Conservation (phyloP, 306 rosid species). For the Vigna nakashimae region DNA sequence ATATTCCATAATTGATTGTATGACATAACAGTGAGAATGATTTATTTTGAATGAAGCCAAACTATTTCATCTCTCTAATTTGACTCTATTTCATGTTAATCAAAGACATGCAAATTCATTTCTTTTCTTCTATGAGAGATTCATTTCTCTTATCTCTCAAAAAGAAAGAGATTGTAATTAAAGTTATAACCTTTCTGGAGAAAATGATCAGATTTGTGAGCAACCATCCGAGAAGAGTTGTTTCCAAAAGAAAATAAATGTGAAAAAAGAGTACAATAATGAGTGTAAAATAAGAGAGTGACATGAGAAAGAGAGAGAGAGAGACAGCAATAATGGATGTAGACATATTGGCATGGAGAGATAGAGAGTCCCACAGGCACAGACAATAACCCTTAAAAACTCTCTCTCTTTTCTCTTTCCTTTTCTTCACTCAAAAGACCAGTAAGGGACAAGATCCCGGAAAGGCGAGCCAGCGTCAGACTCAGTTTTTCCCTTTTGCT, state of each 20-base stretch:
- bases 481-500: constrained; percentile 34
- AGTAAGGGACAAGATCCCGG: constrained; percentile 63
- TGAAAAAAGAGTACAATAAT: background rate
- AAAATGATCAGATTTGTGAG: background rate
- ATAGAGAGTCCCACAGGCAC: constrained; percentile 3
- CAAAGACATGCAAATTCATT: too few relatives aligned
- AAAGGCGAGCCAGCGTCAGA: constrained; percentile 57
- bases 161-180: too few relatives aligned
- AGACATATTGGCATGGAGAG: background rate
- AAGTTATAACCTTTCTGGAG: background rate
- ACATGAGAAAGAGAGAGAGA: background rate
- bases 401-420: constrained; percentile 17
- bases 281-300: background rate
- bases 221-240: too few relatives aligned
- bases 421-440: constrained; percentile 38
- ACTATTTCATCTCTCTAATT: too few relatives aligned
- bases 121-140: too few relatives aligned
- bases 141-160: too few relatives aligned
- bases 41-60: too few relatives aligned
- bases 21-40: too few relatives aligned
- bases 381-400: constrained; percentile 40
- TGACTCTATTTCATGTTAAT: too few relatives aligned
- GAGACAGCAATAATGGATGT: background rate
- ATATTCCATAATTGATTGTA: too few relatives aligned
- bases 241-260: background rate